phyloP scores from a whole-genome alignment of 2,329 filamentous ascomycete genomes.

The Cladosporium halotolerans region DNA sequence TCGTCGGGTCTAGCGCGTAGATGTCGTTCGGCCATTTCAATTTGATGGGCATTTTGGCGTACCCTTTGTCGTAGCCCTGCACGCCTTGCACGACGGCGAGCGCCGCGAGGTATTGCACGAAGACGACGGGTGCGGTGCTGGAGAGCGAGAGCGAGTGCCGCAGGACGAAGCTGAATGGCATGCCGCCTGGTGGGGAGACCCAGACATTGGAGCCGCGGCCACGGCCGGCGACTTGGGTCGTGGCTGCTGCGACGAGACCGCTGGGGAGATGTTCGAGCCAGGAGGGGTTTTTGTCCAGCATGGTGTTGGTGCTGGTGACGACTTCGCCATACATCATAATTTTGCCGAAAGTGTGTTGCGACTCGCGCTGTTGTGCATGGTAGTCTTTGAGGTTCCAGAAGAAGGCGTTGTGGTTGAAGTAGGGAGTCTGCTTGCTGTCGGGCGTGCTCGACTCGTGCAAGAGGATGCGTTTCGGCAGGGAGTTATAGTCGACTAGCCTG shows the following conservation, averaged over 20 bases:
- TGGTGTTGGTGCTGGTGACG: conserved; percentile 86
- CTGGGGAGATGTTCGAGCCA: conserved; percentile 69
- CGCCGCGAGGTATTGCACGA: conserved; percentile 87
- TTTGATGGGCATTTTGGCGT: conserved; percentile 69
- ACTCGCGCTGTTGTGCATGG: conserved; percentile 47
- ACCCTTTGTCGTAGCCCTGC: conserved; percentile 68
- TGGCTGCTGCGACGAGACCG: conserved; percentile 83
- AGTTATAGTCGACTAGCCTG: conserved; percentile 65
- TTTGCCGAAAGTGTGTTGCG: conserved; percentile 63
- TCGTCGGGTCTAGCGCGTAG: conserved; percentile 34
- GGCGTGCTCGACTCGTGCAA: conserved; percentile 65
- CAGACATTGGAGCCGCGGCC: conserved; percentile 90
- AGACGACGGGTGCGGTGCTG: conserved; percentile 71
- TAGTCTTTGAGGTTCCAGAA: conserved; percentile 67
- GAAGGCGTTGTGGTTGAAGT: conserved; percentile 77
- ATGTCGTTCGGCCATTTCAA: conserved; percentile 99
- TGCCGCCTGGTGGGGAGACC: conserved; percentile 78
- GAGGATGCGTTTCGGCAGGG: conserved; percentile 66
- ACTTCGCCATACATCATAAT: conserved; percentile 83
- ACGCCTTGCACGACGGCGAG: conserved; percentile 82
- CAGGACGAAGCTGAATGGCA: conserved; percentile 85
- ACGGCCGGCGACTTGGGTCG: conserved; percentile 78
- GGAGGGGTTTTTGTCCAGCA: conserved; percentile 85
- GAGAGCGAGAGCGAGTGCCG: conserved; percentile 72
- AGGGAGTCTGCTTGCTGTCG: conserved; percentile 66